These are phyloP conservation scores for Phytophthora litchii DNA, from an alignment of 352 stramenopile genomes.

Conservation along the genomic window DNA sequence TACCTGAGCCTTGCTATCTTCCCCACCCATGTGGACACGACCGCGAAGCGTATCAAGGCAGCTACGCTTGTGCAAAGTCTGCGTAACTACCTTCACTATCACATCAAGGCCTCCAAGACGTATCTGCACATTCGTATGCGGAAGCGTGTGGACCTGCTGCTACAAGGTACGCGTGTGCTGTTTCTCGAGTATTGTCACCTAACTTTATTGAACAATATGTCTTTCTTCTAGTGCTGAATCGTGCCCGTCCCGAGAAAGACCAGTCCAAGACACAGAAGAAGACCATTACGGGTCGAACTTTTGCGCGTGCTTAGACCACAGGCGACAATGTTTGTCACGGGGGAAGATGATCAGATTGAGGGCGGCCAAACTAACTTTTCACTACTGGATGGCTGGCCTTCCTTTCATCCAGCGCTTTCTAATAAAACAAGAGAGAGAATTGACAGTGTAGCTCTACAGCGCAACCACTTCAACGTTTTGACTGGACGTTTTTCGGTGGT, in stretches of 20 bases:
- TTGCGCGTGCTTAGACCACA: conserved; percentile 67
- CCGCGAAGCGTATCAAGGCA: conserved; percentile 88
- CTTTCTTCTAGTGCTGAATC: conserved; percentile 85
- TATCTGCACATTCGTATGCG: conserved; percentile 96
- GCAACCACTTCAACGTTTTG: conserved; percentile 1
- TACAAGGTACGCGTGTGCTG: conserved; percentile 72
- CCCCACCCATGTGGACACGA: conserved; percentile 87
- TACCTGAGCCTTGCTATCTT: conserved; percentile 92
- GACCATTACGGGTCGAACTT: conserved; percentile 92
- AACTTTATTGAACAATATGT: conserved; percentile 1
- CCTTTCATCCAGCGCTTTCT: neutral
- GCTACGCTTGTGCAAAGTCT: conserved; percentile 89
- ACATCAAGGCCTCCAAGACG: conserved; percentile 96
- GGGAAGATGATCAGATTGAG: neutral
- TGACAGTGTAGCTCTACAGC: neutral
- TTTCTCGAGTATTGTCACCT: neutral
- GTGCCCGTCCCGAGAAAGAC: conserved; percentile 88
- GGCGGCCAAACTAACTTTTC: conserved; percentile 1
- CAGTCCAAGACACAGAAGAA: conserved; percentile 92
- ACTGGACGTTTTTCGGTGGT: conserved; percentile 8
- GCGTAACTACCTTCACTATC: conserved; percentile 95
- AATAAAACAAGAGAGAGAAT: conserved; percentile 8
- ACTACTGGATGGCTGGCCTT: conserved; percentile 4
- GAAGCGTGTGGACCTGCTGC: conserved; percentile 90
- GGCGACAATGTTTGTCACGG: neutral